Evolutionary conservation across 306 rosid genomes (phyloP).

Genomic region (Fragaria nilgerrensis): DNA sequence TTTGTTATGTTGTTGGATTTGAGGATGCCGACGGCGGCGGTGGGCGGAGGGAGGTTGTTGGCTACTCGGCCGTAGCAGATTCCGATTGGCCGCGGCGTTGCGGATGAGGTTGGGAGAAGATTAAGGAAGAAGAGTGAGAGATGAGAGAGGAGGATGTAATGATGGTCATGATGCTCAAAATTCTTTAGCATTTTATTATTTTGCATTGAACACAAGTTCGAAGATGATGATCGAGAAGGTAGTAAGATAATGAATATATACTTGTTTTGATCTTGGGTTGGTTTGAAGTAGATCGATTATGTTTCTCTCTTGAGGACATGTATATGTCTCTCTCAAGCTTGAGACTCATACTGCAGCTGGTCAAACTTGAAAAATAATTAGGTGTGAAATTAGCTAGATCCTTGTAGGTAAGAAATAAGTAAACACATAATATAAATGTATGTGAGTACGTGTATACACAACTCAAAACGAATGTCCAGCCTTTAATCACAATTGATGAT

Average conservation of each 20-base stretch:
- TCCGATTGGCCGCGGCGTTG: slow-evolving; percentile 19
- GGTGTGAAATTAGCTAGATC: neutral
- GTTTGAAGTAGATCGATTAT: slow-evolving; percentile 15
- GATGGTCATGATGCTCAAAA: neutral
- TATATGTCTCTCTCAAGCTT: no score
- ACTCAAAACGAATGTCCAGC: neutral
- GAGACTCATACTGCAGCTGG: neutral
- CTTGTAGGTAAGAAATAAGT: neutral
- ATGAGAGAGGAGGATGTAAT: neutral
- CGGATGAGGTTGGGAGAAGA: neutral
- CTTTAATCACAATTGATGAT: neutral
- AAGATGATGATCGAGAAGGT: neutral
- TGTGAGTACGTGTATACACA: neutral
- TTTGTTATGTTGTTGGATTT: slow-evolving; percentile 20
- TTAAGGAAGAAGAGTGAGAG: neutral
- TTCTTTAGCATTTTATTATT: neutral
- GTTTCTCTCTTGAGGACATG: neutral
- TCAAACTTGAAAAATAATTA: neutral
- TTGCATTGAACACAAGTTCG: no score
- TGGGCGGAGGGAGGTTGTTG: slow-evolving; percentile 24
- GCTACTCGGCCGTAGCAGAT: slow-evolving; percentile 34
- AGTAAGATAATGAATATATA: neutral
- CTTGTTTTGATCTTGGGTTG: slow-evolving; percentile 18
- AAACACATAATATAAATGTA: neutral
- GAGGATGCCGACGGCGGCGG: slow-evolving; percentile 12